Evolutionary conservation across 225 moss, liverwort and hornwort species (phyloP).

Genomic region (Lunularia cruciata): DNA sequence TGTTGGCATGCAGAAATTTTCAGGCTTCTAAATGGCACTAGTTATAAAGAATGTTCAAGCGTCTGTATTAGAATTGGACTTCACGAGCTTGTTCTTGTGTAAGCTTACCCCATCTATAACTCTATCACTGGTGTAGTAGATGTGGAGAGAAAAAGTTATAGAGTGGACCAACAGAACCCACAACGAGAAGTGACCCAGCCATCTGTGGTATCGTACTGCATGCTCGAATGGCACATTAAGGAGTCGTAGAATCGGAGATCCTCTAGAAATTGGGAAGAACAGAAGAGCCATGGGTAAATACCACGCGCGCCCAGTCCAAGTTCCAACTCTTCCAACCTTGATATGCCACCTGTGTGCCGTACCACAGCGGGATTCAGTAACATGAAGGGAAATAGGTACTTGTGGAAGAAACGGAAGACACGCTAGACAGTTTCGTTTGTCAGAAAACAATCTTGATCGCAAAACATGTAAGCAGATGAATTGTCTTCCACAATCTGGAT

Average conservation of each 20-base stretch:
- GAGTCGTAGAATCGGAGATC: slow-evolving; percentile 56
- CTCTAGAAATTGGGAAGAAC: slow-evolving; percentile 61
- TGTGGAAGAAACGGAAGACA: too few species aligned
- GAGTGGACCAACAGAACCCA: slow-evolving; percentile 54
- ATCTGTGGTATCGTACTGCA: slow-evolving; percentile 54
- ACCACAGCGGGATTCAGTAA: background rate
- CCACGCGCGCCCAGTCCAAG: slow-evolving; percentile 59
- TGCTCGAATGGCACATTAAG: slow-evolving; percentile 60
- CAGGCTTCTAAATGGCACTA: too few species aligned
- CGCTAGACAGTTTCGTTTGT: too few species aligned
- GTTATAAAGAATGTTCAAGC: too few species aligned
- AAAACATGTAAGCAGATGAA: too few species aligned
- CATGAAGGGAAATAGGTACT: background rate
- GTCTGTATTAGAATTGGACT: too few species aligned
- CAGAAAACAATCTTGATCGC: too few species aligned
- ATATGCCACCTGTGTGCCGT: slow-evolving; percentile 13
- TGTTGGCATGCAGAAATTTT: background rate
- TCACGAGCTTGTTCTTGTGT: too few species aligned
- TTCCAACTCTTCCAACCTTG: slow-evolving; percentile 50
- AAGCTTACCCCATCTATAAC: slow-evolving; percentile 23
- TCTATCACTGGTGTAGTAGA: slow-evolving; percentile 49
- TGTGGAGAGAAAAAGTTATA: slow-evolving; percentile 53
- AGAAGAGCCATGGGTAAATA: slow-evolving; percentile 57
- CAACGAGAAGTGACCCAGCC: slow-evolving; percentile 63
- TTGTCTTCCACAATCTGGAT: too few species aligned